Base-by-base conservation (phyloP, 140 eudicot genomes). In the Flaveria floridana region DNA sequence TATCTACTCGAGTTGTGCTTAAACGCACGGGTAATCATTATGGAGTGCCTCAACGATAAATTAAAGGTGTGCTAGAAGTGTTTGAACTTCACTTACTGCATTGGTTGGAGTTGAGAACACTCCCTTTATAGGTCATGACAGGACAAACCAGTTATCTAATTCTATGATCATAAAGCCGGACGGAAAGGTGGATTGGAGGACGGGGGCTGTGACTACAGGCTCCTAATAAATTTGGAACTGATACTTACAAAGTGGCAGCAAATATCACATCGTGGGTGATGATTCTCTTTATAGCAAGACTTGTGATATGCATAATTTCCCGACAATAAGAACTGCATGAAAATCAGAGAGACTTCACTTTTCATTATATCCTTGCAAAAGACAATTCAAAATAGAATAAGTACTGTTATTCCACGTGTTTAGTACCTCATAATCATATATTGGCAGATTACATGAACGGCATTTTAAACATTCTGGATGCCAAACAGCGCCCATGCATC, bases 381-480 rank as follows among this genome's bases (percentile, higher is more conserved):
- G 2, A 65, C 12, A 71, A 41, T 65, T 10, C 34, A 62, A 8
- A 11, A 37, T 19, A 11, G 15, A 55, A 46, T 20, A 68, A 21
- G 14, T 21, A 20, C 4, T 18, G 7, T 21, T 39, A 46, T 47
- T 23, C 15, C 14, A 69, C 3, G 74, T 25, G 42, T 26, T 46
- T 48, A 53, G 53, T 80, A 91, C 97, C 97, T 91, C 97, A 67
- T 88, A 75, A 67, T 84, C 88, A 30, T 82, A 72, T 62, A 91
- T 91, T 50, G 97, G 91, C 72, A 80, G 89, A 75, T 86, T 83
- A 69, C 97, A 91, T 16, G 80, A 87, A 70, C 52, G 95, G 76
- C 97, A 91, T 46, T 86, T 85, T 71, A 91, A 88, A 71, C 97
- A 91, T 61, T 88, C 90, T 59, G 95, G 97, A 78, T 88, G 95